phyloP scores from a whole-genome alignment of 1,284 basidiomycete genomes.

The Malassezia equina region DNA sequence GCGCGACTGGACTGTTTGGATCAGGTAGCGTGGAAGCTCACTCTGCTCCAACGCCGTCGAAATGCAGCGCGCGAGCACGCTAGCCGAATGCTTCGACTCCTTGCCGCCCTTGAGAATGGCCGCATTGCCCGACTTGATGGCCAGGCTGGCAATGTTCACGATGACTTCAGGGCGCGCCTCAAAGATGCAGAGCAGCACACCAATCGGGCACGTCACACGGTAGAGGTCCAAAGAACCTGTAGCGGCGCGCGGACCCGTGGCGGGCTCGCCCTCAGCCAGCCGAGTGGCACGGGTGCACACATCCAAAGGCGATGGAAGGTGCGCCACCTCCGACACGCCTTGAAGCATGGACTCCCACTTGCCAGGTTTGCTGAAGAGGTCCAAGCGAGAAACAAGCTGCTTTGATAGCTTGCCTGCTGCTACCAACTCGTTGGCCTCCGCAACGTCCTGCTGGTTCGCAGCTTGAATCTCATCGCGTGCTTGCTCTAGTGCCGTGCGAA shows the following conservation, averaged over 20 bases:
- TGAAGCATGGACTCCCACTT: constrained; percentile 92
- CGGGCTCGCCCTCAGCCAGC: constrained; percentile 54
- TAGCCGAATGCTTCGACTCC: constrained; percentile 29
- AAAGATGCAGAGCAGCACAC: constrained; percentile 91
- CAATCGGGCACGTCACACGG: constrained; percentile 90
- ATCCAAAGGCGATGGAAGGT: constrained; percentile 75
- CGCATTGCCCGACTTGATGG: constrained; percentile 79
- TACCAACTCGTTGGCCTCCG: constrained; percentile 62
- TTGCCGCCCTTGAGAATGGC: constrained; percentile 46
- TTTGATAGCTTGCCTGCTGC: constrained; percentile 70
- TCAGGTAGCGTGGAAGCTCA: constrained; percentile 65
- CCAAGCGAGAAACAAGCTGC: constrained; percentile 72
- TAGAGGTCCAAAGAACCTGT: constrained; percentile 71
- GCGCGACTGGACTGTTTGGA: constrained; percentile 87
- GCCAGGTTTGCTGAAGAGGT: constrained; percentile 64
- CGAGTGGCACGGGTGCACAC: constrained; percentile 75
- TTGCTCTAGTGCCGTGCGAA: constrained; percentile 27
- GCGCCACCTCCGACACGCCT: constrained; percentile 76
- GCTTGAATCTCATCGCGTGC: constrained; percentile 21
- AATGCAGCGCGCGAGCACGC: constrained; percentile 54
- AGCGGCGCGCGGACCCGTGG: constrained; percentile 9
- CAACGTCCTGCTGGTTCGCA: constrained; percentile 38
- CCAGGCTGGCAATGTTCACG: constrained; percentile 88
- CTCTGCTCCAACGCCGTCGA: constrained; percentile 59
- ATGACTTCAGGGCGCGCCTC: constrained; percentile 96